phyloP scores from a whole-genome alignment of 352 stramenopile species.

The Phytopythium kandeliae region DNA sequence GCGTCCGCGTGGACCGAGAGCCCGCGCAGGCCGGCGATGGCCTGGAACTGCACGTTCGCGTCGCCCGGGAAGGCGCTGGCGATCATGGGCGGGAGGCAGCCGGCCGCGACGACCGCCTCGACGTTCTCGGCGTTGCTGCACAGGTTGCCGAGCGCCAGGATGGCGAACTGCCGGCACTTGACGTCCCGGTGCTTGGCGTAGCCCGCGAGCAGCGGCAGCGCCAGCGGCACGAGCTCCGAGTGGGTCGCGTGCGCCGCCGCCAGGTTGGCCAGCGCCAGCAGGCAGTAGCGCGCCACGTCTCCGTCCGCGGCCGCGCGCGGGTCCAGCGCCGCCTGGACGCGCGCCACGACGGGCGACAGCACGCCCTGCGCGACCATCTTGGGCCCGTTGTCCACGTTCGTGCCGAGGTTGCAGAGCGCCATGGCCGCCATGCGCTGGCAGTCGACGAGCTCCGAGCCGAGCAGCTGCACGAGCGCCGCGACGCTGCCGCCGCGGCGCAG shows the following conservation, averaged over 20 bases:
- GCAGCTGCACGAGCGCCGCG: conserved; percentile 79
- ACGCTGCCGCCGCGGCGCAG: conserved; percentile 79
- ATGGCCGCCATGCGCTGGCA: conserved; percentile 95
- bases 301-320: conserved; percentile 91
- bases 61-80: conserved; percentile 92
- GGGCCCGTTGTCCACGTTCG: conserved; percentile 92
- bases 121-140: conserved; percentile 91
- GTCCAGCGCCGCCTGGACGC: conserved; percentile 89
- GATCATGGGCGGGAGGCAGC: conserved; percentile 92
- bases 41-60: conserved; percentile 95
- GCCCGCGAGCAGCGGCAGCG: conserved; percentile 84
- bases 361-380: conserved; percentile 88
- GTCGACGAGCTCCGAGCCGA: conserved; percentile 87
- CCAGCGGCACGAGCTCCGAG: conserved; percentile 63
- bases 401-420: conserved; percentile 93
- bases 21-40: conserved; percentile 90
- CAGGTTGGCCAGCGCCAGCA: conserved; percentile 93
- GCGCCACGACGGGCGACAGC: conserved; percentile 83
- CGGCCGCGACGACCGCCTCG: conserved; percentile 81
- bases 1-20: conserved; percentile 89
- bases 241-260: conserved; percentile 85
- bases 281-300: conserved; percentile 93
- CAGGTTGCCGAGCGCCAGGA: conserved; percentile 94
- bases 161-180: conserved; percentile 94
- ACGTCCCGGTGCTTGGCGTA: conserved; percentile 94